Base-by-base conservation (phyloP, 148 eudicot species). In the Cornus controversa region DNA sequence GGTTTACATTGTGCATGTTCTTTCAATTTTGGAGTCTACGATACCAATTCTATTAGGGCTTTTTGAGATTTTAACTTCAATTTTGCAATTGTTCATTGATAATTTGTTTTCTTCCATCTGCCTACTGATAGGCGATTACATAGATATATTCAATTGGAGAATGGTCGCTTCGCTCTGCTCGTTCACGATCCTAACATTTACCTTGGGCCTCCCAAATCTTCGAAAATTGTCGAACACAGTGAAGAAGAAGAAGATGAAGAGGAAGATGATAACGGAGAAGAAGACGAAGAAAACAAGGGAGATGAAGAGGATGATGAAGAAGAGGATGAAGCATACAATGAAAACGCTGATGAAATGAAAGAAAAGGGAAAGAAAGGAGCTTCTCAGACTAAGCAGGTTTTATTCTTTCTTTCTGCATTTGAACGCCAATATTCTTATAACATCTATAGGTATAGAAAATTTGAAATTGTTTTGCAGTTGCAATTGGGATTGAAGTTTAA, bases 101-200 rank as follows among this genome's bases (percentile, higher is more conserved):
- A n/a, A n/a, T n/a, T n/a, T n/a, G n/a, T n/a, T n/a, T n/a, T n/a
- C n/a, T n/a, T n/a, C n/a, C n/a, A n/a, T n/a, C n/a, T n/a, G n/a
- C 94, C 96, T 27, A 95, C 85, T 42, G 98, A 95, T 71, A 77
- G 83, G 72, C 82, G 92, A 25, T 72, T 85, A 18, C 93, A 95
- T 84, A 78, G 98, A 78, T 91, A 87, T 86, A 75, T 95, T 57
- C 86, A 87, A 68, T 93, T 95, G 31, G 80, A 82, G 0, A 95
- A 93, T 69, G 98, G 98, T 15, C 91, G 93, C 58, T 91, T 85
- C 67, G 98, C 94, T 69, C 77, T 95, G 69, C 89, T 95, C 27
- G 93, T 95, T 67, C 97, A 95, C 73, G 98, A 95, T 77, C 98
- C 94, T 29, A 88, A 93, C 84, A 91, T 93, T 81, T 86, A 87